Percentiles rank a stretch among this genome's conserved stretches.
Conservation (phyloP, 441 rosid genomes). For the Arabidopsis lyrata region DNA sequence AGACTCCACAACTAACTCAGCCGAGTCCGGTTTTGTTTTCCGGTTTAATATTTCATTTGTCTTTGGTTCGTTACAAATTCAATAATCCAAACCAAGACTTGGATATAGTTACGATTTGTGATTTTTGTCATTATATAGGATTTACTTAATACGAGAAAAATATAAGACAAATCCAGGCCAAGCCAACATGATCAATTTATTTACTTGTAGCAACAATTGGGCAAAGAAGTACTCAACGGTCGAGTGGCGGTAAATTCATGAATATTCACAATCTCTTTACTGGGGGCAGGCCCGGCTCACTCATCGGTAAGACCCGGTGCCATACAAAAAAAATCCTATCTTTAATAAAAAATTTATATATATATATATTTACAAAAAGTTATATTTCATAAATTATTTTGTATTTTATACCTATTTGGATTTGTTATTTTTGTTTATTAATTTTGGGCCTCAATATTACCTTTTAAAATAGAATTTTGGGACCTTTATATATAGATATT, state of each 20-base stretch:
- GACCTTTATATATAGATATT: too few relatives aligned
- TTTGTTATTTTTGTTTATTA: too few relatives aligned
- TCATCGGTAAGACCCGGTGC: too few relatives aligned
- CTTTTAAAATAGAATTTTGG: too few relatives aligned
- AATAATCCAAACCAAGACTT: background rate
- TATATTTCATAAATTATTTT: too few relatives aligned
- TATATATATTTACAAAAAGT: too few relatives aligned
- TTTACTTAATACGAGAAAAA: background rate
- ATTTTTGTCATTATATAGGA: background rate
- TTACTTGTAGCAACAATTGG: slow-evolving; percentile 26
- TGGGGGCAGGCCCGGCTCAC: too few relatives aligned
- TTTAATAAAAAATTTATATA: too few relatives aligned
- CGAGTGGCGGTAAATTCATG: slow-evolving; percentile 40
- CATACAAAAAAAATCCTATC: too few relatives aligned
- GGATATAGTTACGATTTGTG: background rate
- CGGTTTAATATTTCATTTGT: slow-evolving; percentile 4
- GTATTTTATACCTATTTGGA: too few relatives aligned
- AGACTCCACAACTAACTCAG: slow-evolving; percentile 23
- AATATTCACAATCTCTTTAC: slow-evolving; percentile 41
- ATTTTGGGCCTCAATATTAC: too few relatives aligned
- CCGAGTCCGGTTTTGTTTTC: slow-evolving; percentile 10
- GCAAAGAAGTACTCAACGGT: slow-evolving; percentile 36
- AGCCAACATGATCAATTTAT: slow-evolving; percentile 4
- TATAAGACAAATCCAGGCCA: background rate
- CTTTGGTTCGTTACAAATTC: background rate